Conservation (phyloP, 306 rosid species). For the cucumber (Cucumis sativus) region DNA sequence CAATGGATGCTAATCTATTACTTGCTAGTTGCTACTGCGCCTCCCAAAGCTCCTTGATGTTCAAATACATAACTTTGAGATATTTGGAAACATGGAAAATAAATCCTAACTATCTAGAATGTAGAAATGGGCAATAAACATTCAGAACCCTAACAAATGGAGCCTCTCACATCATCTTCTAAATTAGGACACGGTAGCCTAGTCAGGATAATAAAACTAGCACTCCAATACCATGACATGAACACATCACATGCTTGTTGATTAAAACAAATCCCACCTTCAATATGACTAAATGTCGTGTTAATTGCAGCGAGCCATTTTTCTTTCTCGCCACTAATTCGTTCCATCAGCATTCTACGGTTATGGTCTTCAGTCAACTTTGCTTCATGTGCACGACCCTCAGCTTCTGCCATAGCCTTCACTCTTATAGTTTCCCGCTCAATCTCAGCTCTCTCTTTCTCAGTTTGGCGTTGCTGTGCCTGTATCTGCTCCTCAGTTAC, state of each 20-base stretch:
- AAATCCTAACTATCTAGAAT: not conserved
- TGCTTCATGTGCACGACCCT: conserved; percentile 81
- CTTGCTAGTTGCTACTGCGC: not conserved
- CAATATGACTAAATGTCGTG: conserved; percentile 84
- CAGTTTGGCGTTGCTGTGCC: conserved; percentile 80
- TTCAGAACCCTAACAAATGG: not conserved
- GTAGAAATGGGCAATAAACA: not conserved
- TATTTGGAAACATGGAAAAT: too few species aligned
- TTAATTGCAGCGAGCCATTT: conserved; percentile 99
- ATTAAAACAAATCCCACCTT: conserved; percentile 40
- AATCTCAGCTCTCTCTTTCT: conserved; percentile 81
- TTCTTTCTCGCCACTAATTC: conserved; percentile 80
- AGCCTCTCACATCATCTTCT: not conserved
- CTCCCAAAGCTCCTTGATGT: not conserved
- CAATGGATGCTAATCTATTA: not conserved
- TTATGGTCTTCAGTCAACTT: conserved; percentile 81
- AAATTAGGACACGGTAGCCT: not conserved
- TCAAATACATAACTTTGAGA: not conserved
- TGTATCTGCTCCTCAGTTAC: conserved; percentile 89
- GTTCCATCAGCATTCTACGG: conserved; percentile 77
- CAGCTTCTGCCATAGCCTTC: conserved; percentile 92
- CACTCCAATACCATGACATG: not conserved
- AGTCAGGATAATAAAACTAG: not conserved
- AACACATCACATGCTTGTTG: not conserved
- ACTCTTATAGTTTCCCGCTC: conserved; percentile 86